Base-by-base conservation (phyloP, 331 rosid genomes). In the Rhamnella rubrinervis region DNA sequence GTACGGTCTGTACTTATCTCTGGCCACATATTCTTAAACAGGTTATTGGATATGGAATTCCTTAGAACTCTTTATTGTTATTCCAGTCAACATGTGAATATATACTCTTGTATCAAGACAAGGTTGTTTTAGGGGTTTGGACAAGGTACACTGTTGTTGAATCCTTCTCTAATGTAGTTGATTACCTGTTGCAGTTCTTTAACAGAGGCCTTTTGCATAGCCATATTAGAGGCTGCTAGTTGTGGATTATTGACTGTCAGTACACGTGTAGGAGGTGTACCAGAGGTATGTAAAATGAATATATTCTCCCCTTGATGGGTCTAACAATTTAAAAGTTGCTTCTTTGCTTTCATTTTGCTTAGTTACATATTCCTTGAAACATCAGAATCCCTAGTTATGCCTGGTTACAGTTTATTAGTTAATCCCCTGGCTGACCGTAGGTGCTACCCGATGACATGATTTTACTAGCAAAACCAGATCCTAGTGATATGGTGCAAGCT, bases 181-280 rank as follows among this genome's bases (percentile, higher is more conserved):
- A 40, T 60, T 3, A 19, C 63, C 44, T 26, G 21, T 80, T 72
- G 71, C 90, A 91, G 97, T 80, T 93, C 98, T n/a, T 87, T 93
- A 50, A 93, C 96, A 7, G 96, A 93, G 83, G 96, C 98, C 62
- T 93, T 93, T 78, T 93, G 98, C 81, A 93, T 91, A 81, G 98
- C 97, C 83, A 93, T 93, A 74, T 68, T 88, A 79, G 97, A 91
- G 84, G 96, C 97, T 73, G 98, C 97, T 59, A 93, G 97, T 84
- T 91, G 97, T 78, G 97, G 97, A 63, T 87, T 93, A 79, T 85
- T 88, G 70, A 93, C 96, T 0, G 98, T 93, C 77, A 93, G 97
- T 84, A 88, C 96, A 8, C 87, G 95, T 23, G 96, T 93, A 20
- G 98, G 97, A 74, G 98, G 98, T 40, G 97, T 91, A 68, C 98